These are phyloP conservation scores for Tetrahymena borealis DNA, from an alignment of 73 alveolate genomes.

Conservation along the genomic window DNA sequence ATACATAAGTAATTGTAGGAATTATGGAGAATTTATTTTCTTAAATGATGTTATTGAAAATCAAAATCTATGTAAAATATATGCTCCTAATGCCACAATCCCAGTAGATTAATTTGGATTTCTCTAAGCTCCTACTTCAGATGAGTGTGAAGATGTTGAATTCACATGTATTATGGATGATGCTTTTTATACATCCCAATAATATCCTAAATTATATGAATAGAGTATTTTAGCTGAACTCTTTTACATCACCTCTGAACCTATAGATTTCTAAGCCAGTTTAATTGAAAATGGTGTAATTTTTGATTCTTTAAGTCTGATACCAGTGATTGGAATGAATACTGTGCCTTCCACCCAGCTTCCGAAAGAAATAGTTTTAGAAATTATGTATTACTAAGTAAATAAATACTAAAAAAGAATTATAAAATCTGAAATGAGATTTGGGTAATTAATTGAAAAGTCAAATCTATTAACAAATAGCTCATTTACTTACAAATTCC, in stretches of 20 bases:
- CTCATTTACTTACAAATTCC: conserved; percentile 5
- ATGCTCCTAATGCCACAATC: neutral
- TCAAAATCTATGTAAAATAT: neutral
- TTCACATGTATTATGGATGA: conserved; percentile 12
- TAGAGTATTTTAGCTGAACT: neutral
- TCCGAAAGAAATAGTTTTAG: conserved; percentile 13
- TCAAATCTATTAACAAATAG: neutral
- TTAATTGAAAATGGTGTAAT: neutral
- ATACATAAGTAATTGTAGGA: conserved; percentile 20
- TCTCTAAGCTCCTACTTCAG: neutral
- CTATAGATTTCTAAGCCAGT: neutral
- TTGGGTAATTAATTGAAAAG: neutral
- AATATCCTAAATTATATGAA: conserved; percentile 23
- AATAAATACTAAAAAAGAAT: neutral
- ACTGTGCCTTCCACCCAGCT: neutral
- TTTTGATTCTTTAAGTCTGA: neutral
- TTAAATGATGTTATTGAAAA: conserved; percentile 11
- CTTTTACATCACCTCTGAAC: neutral
- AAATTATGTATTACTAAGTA: conserved; percentile 13
- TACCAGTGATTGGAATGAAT: neutral
- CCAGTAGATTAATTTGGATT: neutral
- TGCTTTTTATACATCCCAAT: neutral
- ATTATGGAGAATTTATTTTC: conserved; percentile 15
- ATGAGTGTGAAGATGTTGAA: conserved; percentile 2
- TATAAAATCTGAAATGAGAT: conserved; percentile 4